A percentile compares a stretch with the other conserved stretches of the same genome.
phyloP scores from a whole-genome alignment of 1,139 yeast species.

The Debaryomycetaceae sp. region DNA sequence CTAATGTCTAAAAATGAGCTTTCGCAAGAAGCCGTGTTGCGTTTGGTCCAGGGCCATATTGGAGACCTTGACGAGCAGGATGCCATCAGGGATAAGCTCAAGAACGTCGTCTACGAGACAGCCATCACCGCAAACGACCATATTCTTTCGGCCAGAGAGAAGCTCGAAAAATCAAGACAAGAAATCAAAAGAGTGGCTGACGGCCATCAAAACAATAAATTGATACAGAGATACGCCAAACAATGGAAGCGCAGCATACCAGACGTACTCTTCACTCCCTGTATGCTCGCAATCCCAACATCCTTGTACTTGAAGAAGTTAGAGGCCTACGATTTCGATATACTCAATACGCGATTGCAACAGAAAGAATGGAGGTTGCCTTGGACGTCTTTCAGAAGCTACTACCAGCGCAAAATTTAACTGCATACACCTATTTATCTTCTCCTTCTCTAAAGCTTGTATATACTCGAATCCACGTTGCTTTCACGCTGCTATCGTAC shows the following conservation, averaged over 20 bases:
- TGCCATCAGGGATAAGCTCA: conserved; percentile 38
- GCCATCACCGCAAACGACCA: conserved; percentile 82
- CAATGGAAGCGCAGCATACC: conserved; percentile 52
- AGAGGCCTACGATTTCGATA: conserved; percentile 63
- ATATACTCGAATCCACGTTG: background rate
- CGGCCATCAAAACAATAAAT: conserved; percentile 21
- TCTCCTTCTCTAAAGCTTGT: background rate
- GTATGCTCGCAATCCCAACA: conserved; percentile 66
- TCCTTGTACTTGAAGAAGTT: conserved; percentile 57
- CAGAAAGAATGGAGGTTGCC: conserved; percentile 72
- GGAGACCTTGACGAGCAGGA: conserved; percentile 18
- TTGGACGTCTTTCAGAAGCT: conserved; percentile 58
- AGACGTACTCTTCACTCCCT: conserved; percentile 65
- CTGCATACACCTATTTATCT: background rate
- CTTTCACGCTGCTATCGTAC: background rate
- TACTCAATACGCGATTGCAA: conserved; percentile 46
- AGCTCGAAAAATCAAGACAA: conserved; percentile 36
- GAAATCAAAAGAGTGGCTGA: conserved; percentile 28
- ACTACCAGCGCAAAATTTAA: conserved; percentile 40
- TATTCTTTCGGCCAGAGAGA: conserved; percentile 59
- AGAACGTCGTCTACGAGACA: conserved; percentile 64
- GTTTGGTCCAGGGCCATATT: conserved; percentile 48
- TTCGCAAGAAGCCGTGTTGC: conserved; percentile 61
- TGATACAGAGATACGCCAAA: conserved; percentile 27
- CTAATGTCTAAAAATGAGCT: conserved; percentile 50